These are phyloP conservation scores for Liriodendron chinense DNA, from an alignment of 164 flowering plant species.

Conservation along the genomic window DNA sequence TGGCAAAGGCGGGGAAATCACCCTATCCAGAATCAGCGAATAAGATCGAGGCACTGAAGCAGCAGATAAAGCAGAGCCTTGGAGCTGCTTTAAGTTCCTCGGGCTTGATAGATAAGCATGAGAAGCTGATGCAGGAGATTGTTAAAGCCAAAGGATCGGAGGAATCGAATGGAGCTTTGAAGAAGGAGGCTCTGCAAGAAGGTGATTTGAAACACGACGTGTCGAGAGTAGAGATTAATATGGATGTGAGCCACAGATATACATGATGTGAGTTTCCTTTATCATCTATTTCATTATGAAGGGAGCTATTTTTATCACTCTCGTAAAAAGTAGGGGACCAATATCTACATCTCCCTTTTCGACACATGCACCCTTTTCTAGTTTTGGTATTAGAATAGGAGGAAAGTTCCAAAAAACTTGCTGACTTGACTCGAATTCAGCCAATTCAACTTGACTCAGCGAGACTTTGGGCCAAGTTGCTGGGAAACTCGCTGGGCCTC, in stretches of 20 bases:
- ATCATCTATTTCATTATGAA: too few relatives aligned
- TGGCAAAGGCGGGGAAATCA: slow-evolving; percentile 47
- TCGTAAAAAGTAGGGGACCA: not conserved
- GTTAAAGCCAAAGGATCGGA: slow-evolving; percentile 27
- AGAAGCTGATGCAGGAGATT: slow-evolving; percentile 44
- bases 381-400: not conserved
- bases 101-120: slow-evolving; percentile 47
- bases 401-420: not conserved
- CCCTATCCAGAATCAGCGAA: slow-evolving; percentile 42
- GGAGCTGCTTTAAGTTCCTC: slow-evolving; percentile 44
- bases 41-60: slow-evolving; percentile 54
- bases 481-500: too few relatives aligned
- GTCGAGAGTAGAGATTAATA: slow-evolving; percentile 29
- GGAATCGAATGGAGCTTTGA: slow-evolving; percentile 37
- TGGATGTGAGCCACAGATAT: slow-evolving; percentile 20
- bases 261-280: slow-evolving; percentile 36
- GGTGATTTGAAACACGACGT: slow-evolving; percentile 22
- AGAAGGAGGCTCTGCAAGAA: slow-evolving; percentile 18
- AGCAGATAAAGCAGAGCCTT: slow-evolving; percentile 52
- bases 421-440: too few relatives aligned
- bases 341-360: not conserved
- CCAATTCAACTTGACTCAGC: too few relatives aligned
- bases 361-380: not conserved
- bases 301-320: slow-evolving; percentile 1
- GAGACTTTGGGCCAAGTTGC: too few relatives aligned